Evolutionary conservation across 352 stramenopile genomes (phyloP).

Genomic region (Peronospora tabacina): DNA sequence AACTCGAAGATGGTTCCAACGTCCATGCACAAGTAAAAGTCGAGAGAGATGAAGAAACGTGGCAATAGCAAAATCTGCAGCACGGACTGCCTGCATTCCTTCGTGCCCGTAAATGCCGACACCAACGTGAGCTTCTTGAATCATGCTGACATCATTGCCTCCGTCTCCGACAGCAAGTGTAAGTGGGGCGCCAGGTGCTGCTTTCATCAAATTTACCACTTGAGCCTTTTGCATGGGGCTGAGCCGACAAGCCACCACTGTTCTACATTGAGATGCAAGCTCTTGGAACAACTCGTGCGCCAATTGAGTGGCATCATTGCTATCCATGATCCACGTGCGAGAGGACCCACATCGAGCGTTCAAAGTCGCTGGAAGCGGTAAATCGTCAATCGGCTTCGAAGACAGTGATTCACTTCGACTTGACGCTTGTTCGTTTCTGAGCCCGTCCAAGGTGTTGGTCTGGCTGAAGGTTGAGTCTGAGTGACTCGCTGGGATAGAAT

Average conservation of each 20-base stretch:
- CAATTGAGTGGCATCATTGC: conserved; percentile 16
- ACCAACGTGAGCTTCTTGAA: conserved; percentile 97
- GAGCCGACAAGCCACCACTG: conserved; percentile 81
- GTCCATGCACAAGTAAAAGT: conserved; percentile 70
- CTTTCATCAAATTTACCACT: conserved; percentile 91
- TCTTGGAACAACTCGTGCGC: conserved; percentile 73
- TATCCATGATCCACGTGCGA: conserved; percentile 25
- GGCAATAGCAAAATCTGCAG: conserved; percentile 79
- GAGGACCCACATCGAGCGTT: conserved; percentile 28
- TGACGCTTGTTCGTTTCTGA: conserved; percentile 12
- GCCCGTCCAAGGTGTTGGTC: conserved; percentile 4
- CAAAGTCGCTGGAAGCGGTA: conserved; percentile 27
- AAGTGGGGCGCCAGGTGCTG: conserved; percentile 50
- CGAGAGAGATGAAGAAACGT: conserved; percentile 76
- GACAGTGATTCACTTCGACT: conserved; percentile 36
- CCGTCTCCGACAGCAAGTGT: conserved; percentile 97
- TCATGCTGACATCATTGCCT: conserved; percentile 99
- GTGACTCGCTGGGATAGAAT: conserved; percentile 7
- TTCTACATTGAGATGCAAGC: conserved; percentile 76
- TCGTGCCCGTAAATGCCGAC: conserved; percentile 98
- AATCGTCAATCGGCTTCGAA: conserved; percentile 41
- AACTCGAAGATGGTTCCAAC: conserved; percentile 81
- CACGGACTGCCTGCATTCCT: conserved; percentile 85
- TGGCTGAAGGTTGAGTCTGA: conserved; percentile 3
- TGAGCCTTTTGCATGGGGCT: conserved; percentile 90